Evolutionary conservation across 2,329 filamentous ascomycete species (phyloP).

Genomic region (Fusarium pseudonygamai): DNA sequence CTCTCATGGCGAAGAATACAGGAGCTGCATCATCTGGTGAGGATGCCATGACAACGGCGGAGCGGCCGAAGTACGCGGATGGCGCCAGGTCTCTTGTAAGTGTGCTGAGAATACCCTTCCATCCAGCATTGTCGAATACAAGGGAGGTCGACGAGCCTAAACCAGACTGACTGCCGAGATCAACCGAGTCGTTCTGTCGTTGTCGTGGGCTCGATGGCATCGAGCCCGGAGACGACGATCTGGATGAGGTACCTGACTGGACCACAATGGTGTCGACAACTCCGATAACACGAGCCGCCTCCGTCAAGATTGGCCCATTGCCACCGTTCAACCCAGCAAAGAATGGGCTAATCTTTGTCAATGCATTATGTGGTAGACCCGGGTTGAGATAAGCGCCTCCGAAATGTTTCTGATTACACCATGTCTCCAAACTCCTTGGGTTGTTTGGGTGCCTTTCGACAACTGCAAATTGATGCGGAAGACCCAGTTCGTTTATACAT

Average conservation of each 20-base stretch:
- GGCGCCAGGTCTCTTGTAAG: slow-evolving; percentile 84
- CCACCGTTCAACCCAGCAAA: slow-evolving; percentile 62
- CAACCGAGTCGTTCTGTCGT: slow-evolving; percentile 43
- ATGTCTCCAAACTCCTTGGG: slow-evolving; percentile 73
- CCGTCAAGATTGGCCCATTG: slow-evolving; percentile 69
- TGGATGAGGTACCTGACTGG: slow-evolving; percentile 54
- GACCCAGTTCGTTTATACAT: slow-evolving; percentile 81
- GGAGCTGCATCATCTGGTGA: slow-evolving; percentile 80
- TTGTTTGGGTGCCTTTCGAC: slow-evolving; percentile 76
- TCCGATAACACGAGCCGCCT: slow-evolving; percentile 80
- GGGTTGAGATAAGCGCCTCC: slow-evolving; percentile 85
- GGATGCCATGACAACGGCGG: slow-evolving; percentile 79
- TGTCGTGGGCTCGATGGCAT: slow-evolving; percentile 59
- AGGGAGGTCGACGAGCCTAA: slow-evolving; percentile 64
- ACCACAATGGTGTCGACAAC: slow-evolving; percentile 85
- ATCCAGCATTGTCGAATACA: slow-evolving; percentile 83
- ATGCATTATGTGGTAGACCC: slow-evolving; percentile 68
- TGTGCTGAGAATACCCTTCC: slow-evolving; percentile 86
- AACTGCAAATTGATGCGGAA: slow-evolving; percentile 82
- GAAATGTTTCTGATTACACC: slow-evolving; percentile 78
- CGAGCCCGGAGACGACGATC: slow-evolving; percentile 58
- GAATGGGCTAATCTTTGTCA: slow-evolving; percentile 65
- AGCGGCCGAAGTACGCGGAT: slow-evolving; percentile 79
- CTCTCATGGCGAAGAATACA: slow-evolving; percentile 80
- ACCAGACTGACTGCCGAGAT: slow-evolving; percentile 44